Conservation (phyloP, 106 monocot genomes). For the Hemerocallis citrina region DNA sequence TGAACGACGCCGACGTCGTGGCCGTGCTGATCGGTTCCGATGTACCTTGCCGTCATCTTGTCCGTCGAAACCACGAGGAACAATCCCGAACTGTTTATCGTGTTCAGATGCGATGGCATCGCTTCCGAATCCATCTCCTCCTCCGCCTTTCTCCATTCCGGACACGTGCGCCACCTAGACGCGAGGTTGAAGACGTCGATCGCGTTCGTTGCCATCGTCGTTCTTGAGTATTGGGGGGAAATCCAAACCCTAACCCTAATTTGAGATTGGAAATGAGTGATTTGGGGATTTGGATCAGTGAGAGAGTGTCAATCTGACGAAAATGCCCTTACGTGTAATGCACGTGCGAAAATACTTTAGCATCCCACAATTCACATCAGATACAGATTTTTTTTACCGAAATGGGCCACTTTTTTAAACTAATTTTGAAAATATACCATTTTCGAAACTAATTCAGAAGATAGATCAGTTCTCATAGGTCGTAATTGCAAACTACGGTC, state of each 20-base stretch:
- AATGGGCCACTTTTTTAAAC: background rate
- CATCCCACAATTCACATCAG: too few species aligned
- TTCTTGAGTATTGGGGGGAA: background rate
- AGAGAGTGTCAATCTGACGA: background rate
- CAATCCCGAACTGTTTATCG: too few species aligned
- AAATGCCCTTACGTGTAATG: too few species aligned
- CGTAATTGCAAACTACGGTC: too few species aligned
- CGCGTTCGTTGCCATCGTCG: background rate
- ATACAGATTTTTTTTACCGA: background rate
- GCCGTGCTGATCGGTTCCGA: constrained; percentile 32
- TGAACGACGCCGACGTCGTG: constrained; percentile 73
- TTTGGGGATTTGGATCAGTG: background rate
- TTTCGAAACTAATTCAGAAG: too few species aligned
- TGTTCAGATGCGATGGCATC: too few species aligned
- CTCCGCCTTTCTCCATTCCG: background rate
- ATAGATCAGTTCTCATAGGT: too few species aligned
- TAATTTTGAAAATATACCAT: background rate
- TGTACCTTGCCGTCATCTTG: constrained; percentile 66
- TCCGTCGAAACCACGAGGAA: constrained; percentile 10
- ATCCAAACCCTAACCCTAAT: background rate
- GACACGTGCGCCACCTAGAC: background rate
- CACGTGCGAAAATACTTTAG: too few species aligned
- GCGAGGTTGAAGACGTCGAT: background rate
- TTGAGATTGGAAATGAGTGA: background rate
- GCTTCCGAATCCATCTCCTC: background rate